Percentiles rank a stretch among this genome's conserved stretches.
These are phyloP conservation scores for Gautieria morchelliformis DNA, from an alignment of 768 basidiomycete genomes.

Conservation along the genomic window DNA sequence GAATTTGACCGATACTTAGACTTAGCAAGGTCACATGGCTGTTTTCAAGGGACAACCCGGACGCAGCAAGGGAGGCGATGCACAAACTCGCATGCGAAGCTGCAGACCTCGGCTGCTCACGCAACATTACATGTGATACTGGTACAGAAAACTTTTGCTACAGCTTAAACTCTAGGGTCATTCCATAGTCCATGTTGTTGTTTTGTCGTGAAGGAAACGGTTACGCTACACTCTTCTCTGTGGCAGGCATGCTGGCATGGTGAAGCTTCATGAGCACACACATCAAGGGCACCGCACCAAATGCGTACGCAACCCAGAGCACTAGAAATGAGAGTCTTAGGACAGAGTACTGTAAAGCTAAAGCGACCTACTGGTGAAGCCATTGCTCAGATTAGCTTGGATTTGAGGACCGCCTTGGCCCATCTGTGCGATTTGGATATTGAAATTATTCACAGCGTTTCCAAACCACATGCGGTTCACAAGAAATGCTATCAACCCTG, in stretches of 20 bases:
- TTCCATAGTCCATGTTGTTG: not conserved
- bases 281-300: slow-evolving; percentile 61
- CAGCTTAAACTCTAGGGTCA: not conserved
- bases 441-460: slow-evolving; percentile 72
- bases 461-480: slow-evolving; percentile 75
- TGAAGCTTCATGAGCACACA: slow-evolving; percentile 61
- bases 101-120: no score
- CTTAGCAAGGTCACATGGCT: no score
- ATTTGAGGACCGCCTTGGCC: slow-evolving; percentile 49
- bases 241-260: slow-evolving; percentile 1
- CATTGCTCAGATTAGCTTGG: slow-evolving; percentile 55
- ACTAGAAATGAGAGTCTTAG: slow-evolving; percentile 31
- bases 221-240: not conserved
- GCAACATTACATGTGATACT: no score
- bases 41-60: no score
- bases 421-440: slow-evolving; percentile 43
- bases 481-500: slow-evolving; percentile 61
- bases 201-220: not conserved
- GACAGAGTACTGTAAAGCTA: not conserved
- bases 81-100: no score
- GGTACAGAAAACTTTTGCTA: not conserved
- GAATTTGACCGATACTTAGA: no score
- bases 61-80: no score
- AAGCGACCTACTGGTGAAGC: slow-evolving; percentile 55
- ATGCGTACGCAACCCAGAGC: slow-evolving; percentile 72